Conservation (phyloP, 2,329 filamentous ascomycete species). For the Elsinoe necatrix region DNA sequence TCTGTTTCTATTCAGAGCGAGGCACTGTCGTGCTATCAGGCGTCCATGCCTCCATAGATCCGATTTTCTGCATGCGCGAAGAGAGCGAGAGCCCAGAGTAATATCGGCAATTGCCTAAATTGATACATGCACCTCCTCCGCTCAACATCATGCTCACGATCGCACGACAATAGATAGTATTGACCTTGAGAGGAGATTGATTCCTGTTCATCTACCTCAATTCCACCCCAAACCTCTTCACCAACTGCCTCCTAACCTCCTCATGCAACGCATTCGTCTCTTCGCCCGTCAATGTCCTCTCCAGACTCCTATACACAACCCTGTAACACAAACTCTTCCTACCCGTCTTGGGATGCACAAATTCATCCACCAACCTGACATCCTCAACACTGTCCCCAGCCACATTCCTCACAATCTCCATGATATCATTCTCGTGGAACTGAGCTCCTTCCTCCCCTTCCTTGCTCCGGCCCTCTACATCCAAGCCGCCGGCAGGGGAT, state of each 20-base stretch:
- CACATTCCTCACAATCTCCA: slow-evolving; percentile 83
- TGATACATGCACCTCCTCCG: not conserved
- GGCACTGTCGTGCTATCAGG: not conserved
- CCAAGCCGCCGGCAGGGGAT: slow-evolving; percentile 29
- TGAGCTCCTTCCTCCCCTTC: slow-evolving; percentile 18
- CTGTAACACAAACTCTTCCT: slow-evolving; percentile 82
- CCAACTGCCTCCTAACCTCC: slow-evolving; percentile 55
- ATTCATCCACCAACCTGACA: slow-evolving; percentile 75
- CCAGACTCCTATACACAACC: slow-evolving; percentile 86
- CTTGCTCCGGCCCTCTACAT: slow-evolving; percentile 19
- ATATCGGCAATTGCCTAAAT: slow-evolving; percentile 1
- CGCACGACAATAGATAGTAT: not conserved
- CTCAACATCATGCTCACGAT: not conserved
- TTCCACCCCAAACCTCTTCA: slow-evolving; percentile 67
- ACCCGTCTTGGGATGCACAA: slow-evolving; percentile 77
- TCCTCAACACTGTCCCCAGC: slow-evolving; percentile 82
- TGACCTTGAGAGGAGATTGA: not conserved
- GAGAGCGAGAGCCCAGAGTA: not conserved
- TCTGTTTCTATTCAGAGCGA: not conserved
- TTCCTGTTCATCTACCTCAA: slow-evolving; percentile 46
- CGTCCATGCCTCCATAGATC: not conserved
- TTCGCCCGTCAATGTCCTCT: slow-evolving; percentile 76
- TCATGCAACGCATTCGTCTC: slow-evolving; percentile 73
- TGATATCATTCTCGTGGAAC: slow-evolving; percentile 93
- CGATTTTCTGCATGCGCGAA: not conserved